These are phyloP conservation scores for Tulasnella sp. DNA, from an alignment of 768 basidiomycete genomes.

Conservation along the genomic window DNA sequence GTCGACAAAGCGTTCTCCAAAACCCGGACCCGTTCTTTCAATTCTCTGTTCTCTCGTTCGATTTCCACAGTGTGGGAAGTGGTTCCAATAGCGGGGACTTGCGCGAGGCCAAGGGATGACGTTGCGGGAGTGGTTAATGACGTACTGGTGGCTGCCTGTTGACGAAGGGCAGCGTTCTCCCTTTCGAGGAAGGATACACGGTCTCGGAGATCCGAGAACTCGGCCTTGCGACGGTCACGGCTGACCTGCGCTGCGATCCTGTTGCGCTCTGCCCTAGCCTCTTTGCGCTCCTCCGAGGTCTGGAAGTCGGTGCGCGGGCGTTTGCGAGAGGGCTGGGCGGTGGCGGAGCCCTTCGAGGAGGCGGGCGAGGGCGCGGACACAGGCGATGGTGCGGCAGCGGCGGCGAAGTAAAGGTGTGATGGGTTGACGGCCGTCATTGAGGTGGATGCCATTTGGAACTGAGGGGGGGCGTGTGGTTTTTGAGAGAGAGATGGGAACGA, in stretches of 20 bases:
- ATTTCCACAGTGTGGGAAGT: constrained; percentile 23
- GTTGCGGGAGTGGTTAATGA: neutral
- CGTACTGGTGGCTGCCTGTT: constrained; percentile 48
- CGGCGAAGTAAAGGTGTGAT: constrained; percentile 34
- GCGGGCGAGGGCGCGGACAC: constrained; percentile 31
- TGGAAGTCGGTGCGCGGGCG: constrained; percentile 64
- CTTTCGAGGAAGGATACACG: constrained; percentile 75
- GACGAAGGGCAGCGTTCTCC: constrained; percentile 62
- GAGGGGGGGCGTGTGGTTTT: neutral
- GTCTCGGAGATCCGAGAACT: constrained; percentile 69
- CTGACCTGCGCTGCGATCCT: constrained; percentile 93
- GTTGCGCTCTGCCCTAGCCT: constrained; percentile 88
- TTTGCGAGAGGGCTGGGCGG: constrained; percentile 53
- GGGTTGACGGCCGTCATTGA: constrained; percentile 31
- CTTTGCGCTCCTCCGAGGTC: constrained; percentile 76
- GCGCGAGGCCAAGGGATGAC: constrained; percentile 18
- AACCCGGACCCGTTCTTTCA: constrained; percentile 81
- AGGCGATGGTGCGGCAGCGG: constrained; percentile 27
- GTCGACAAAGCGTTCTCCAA: constrained; percentile 66
- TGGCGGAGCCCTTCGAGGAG: constrained; percentile 34
- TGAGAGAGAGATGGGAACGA: constrained; percentile 9
- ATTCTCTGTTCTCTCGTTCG: constrained; percentile 65
- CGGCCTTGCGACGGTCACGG: constrained; percentile 85
- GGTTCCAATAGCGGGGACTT: constrained; percentile 47
- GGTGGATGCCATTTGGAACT: constrained; percentile 15